phyloP scores from a whole-genome alignment of 495 filamentous ascomycete genomes.

The Aspergillus leporis region DNA sequence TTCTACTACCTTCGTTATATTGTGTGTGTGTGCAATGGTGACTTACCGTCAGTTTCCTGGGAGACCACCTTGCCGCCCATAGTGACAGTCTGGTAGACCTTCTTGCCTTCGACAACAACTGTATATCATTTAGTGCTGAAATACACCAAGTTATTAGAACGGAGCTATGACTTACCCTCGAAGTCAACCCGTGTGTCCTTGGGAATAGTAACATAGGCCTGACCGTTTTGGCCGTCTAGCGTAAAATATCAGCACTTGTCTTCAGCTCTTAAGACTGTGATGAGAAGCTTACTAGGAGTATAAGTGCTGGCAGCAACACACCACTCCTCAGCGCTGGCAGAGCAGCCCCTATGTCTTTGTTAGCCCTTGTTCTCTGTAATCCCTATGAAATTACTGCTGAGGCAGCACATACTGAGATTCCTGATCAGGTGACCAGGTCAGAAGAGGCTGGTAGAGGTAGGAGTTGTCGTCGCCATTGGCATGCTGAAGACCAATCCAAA shows the following conservation, averaged over 20 bases:
- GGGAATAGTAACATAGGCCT: constrained; percentile 23
- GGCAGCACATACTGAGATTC: constrained; percentile 18
- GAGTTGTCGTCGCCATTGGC: constrained; percentile 10
- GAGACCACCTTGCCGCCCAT: constrained; percentile 21
- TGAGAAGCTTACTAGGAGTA: constrained; percentile 14
- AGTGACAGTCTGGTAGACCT: constrained; percentile 23
- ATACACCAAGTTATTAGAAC: not conserved
- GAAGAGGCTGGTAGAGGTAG: constrained; percentile 23
- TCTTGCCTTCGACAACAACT: constrained; percentile 20
- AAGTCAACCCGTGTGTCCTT: constrained; percentile 18
- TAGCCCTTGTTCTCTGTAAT: not conserved
- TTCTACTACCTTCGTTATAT: not conserved
- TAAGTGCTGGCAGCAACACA: constrained; percentile 23
- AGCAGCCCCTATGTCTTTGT: constrained; percentile 12
- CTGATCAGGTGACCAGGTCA: constrained; percentile 25
- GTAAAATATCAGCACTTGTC: not conserved
- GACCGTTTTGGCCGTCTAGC: constrained; percentile 19
- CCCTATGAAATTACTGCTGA: not conserved
- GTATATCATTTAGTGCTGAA: not conserved
- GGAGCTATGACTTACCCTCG: constrained; percentile 14
- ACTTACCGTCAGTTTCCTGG: constrained; percentile 22
- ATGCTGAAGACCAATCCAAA: constrained; percentile 20
- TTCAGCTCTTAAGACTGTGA: not conserved
- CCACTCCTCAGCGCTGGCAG: constrained; percentile 19
- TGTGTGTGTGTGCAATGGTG: not conserved